Evolutionary conservation across 371 early-diverging fungal genomes (phyloP), one percentile per base, ranked within the genome.

Genomic region (Dentiscutata heterogama): DNA sequence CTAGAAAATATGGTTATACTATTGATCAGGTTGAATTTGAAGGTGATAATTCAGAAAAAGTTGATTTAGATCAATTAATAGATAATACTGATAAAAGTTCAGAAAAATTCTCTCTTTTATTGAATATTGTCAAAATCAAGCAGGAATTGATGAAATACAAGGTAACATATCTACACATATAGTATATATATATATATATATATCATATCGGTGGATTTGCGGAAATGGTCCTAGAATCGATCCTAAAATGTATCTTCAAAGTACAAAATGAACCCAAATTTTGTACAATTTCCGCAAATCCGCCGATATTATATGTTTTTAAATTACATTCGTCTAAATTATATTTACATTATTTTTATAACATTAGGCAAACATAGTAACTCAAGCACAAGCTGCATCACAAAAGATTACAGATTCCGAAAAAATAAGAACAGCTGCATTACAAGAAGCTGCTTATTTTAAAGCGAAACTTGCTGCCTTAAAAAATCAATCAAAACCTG

Each of bases 391-490:
- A 61, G 7, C 22, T 22, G 89, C 90, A 54, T 89, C 91, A 1
- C 83, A 85, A 63, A 88, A 88, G 75, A 86, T 90, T 11, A 78
- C 72, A 18, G 89, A 90, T 46, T 89, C 90, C 0, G 91, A 91
- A 78, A 86, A 88, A n/a, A 84, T 90, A 83, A 86, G 90, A 39
- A 89, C 90, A 0, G 90, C 89, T 18, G 91, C 91, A 0, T 83
- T 91, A 35, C 90, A 91, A 79, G 91, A 91, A 53, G 90, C 91
- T 1, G 91, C 90, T 1, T 91, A 91, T 61, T 87, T 90, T 73
- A 90, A 90, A 80, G 88, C 88, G 20, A 91, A 91, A 85, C 84
- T 78, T 53, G 87, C 71, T 67, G 87, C 84, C 35, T 84, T 70
- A 83, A 76, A 78, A 76, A 88, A 76, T 72, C 82, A 81, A 18